These are phyloP conservation scores for Phyllosticta capitalensis DNA, from an alignment of 2,329 filamentous ascomycete species.

Conservation along the genomic window DNA sequence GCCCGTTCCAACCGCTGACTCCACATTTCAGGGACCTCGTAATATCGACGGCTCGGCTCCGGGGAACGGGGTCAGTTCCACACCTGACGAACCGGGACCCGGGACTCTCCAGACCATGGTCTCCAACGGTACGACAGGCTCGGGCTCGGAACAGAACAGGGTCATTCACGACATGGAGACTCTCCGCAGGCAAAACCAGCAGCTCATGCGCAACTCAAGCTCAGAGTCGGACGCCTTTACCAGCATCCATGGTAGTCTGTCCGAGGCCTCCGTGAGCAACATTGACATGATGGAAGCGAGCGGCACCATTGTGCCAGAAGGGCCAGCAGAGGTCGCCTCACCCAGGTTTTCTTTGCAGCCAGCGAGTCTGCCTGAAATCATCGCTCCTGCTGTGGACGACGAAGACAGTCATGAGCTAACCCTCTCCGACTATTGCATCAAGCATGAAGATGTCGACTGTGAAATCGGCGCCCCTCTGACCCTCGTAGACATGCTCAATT, in stretches of 20 bases:
- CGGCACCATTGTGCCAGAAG: constrained; percentile 32
- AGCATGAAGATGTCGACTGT: constrained; percentile 22
- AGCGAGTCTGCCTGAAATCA: background rate
- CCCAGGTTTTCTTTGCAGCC: background rate
- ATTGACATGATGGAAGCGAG: constrained; percentile 31
- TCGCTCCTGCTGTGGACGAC: constrained; percentile 12
- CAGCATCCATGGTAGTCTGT: constrained; percentile 23
- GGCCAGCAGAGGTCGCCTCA: constrained; percentile 6
- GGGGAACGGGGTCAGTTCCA: constrained; percentile 4
- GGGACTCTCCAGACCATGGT: constrained; percentile 5
- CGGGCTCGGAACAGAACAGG: constrained; percentile 13
- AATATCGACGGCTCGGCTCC: constrained; percentile 9
- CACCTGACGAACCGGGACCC: constrained; percentile 6
- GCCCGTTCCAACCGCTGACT: constrained; percentile 8
- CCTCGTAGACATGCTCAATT: constrained; percentile 33
- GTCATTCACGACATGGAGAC: constrained; percentile 29
- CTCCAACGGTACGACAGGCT: constrained; percentile 1
- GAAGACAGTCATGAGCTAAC: constrained; percentile 19
- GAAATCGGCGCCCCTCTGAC: constrained; percentile 28
- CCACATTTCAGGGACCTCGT: constrained; percentile 5
- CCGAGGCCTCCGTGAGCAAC: constrained; percentile 20
- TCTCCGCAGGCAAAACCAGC: constrained; percentile 30
- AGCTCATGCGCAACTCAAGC: constrained; percentile 28
- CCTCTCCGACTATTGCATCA: constrained; percentile 28
- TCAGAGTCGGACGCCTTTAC: constrained; percentile 30